phyloP scores from a whole-genome alignment of 108 stramenopile genomes.

The Nitzschia sp. region DNA sequence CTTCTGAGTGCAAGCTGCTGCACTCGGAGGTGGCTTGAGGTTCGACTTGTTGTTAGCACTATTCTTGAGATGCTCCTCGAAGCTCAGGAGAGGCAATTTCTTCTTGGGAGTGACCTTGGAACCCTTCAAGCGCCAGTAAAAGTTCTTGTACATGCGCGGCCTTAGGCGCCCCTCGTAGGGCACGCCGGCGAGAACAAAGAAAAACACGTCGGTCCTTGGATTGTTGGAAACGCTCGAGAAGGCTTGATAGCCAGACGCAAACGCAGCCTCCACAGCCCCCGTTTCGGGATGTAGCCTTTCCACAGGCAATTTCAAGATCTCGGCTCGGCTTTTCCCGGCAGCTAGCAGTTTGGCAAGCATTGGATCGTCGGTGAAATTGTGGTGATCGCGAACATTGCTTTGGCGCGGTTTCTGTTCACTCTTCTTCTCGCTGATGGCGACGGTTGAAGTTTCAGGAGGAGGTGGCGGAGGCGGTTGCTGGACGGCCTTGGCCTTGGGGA shows the following conservation, averaged over 20 bases:
- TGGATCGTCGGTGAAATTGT: background rate
- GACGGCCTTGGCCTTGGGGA: too few relatives aligned
- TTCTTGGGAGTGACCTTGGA: background rate
- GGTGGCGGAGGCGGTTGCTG: too few relatives aligned
- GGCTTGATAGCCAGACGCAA: background rate
- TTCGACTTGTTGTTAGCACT: too few relatives aligned
- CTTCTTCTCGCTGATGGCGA: constrained; percentile 47
- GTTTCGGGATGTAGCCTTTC: background rate
- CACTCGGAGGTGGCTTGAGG: too few relatives aligned
- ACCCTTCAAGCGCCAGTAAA: background rate
- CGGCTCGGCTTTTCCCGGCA: background rate
- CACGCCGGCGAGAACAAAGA: background rate
- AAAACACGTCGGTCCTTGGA: background rate
- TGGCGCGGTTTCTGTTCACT: too few relatives aligned
- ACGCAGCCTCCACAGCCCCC: background rate
- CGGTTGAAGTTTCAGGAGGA: too few relatives aligned
- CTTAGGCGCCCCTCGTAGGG: too few relatives aligned
- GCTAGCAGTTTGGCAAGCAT: background rate
- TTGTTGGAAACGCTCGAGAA: background rate
- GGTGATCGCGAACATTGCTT: too few relatives aligned
- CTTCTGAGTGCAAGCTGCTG: too few relatives aligned
- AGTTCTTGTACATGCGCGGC: background rate
- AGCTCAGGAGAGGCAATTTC: too few relatives aligned
- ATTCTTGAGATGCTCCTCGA: too few relatives aligned
- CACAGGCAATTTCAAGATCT: background rate